Percentiles rank a stretch among this genome's conserved stretches.
These are phyloP conservation scores for Parietichytrium sp. DNA, from an alignment of 108 stramenopile genomes.

Conservation along the genomic window DNA sequence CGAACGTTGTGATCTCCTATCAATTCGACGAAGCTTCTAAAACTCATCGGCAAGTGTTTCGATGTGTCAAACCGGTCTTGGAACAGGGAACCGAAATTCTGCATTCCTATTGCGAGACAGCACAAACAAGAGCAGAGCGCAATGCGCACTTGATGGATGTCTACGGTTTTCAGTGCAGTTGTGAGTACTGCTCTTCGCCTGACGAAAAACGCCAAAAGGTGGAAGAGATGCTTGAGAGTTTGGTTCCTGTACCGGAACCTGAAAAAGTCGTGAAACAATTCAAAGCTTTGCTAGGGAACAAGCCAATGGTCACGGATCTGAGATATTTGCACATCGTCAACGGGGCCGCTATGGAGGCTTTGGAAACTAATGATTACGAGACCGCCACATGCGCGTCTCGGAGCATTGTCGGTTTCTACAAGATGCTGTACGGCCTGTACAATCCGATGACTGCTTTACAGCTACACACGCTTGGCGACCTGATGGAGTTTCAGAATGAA, in stretches of 20 bases:
- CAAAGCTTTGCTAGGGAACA: no score
- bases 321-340: no score
- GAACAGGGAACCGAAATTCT: conserved; percentile 62
- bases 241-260: no score
- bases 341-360: conserved; percentile 53
- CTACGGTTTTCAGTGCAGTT: conserved; percentile 68
- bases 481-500: conserved; percentile 39
- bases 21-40: not conserved
- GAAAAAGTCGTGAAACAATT: no score
- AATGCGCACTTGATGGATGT: conserved; percentile 47
- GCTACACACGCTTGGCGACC: conserved; percentile 66
- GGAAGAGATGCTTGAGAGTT: conserved; percentile 54
- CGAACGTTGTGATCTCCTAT: conserved; percentile 68
- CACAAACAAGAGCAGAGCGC: conserved; percentile 50
- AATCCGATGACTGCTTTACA: conserved; percentile 68
- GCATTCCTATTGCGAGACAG: conserved; percentile 69
- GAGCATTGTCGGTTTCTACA: not conserved
- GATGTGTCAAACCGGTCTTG: conserved; percentile 43
- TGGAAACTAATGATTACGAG: not conserved
- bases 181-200: conserved; percentile 48
- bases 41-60: conserved; percentile 39
- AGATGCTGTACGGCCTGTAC: conserved; percentile 18
- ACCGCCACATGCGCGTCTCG: not conserved
- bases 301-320: no score
- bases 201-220: conserved; percentile 18